phyloP scores from a whole-genome alignment of 176 grass and related monocot genomes.

The Dactylis glomerata region DNA sequence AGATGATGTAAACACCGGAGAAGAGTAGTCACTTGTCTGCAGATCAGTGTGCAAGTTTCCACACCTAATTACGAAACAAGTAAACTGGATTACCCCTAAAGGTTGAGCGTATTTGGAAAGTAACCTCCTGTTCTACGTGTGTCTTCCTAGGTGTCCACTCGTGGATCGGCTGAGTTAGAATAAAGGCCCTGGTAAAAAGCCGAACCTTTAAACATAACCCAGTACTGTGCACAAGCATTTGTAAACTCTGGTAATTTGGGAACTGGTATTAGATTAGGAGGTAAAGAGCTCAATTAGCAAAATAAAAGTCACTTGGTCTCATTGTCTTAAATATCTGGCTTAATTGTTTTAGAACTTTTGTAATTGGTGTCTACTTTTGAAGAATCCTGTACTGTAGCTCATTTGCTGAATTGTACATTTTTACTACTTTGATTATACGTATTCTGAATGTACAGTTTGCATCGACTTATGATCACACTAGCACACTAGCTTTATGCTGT shows the following conservation, averaged over 20 bases:
- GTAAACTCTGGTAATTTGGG: background rate
- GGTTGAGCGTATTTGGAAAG: background rate
- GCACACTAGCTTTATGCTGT: background rate
- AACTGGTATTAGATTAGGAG: background rate
- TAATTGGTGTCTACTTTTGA: background rate
- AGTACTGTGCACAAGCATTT: background rate
- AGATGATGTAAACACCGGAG: background rate
- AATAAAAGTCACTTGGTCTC: background rate
- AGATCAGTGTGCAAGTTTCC: background rate
- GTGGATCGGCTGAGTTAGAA: background rate
- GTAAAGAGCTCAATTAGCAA: background rate
- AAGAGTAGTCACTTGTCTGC: background rate
- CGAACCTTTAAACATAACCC: background rate
- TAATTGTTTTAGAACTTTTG: background rate
- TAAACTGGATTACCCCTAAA: background rate
- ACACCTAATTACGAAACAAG: background rate
- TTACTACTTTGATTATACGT: background rate
- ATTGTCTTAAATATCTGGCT: background rate
- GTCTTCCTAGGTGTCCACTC: background rate
- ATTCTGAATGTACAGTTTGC: background rate
- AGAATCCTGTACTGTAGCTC: background rate
- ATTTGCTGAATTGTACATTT: background rate
- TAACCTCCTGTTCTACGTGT: background rate
- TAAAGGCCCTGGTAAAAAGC: background rate
- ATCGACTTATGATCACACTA: background rate